Evolutionary conservation across 768 basidiomycete species (phyloP).

Genomic region (Dictyophora rubrovolvata): DNA sequence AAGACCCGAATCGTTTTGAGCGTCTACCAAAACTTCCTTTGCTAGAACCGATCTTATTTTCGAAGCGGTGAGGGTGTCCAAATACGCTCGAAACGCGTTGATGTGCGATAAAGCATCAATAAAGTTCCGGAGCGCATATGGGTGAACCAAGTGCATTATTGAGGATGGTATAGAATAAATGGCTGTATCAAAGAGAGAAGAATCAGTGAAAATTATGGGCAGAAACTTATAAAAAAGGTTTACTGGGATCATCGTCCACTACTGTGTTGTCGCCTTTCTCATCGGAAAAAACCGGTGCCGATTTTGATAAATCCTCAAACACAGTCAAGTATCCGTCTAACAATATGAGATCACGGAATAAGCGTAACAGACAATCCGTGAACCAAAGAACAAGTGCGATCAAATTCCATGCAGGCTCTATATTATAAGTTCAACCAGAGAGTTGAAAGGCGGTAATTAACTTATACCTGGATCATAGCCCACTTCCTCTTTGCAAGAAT

Average conservation of each 20-base stretch:
- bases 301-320: not conserved
- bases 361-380: slow-evolving; percentile 46
- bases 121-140: slow-evolving; percentile 45
- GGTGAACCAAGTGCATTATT: slow-evolving; percentile 48
- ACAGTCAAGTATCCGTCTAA: slow-evolving; percentile 18
- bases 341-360: slow-evolving; percentile 45
- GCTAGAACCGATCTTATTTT: slow-evolving; percentile 58
- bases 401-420: slow-evolving; percentile 69
- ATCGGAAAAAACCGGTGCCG: not conserved
- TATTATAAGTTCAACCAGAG: not conserved
- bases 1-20: slow-evolving; percentile 55
- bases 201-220: not conserved
- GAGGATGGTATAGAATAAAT: not conserved
- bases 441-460: not conserved
- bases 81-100: slow-evolving; percentile 43
- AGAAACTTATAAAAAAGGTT: not conserved
- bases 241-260: not conserved
- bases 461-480: slow-evolving; percentile 52
- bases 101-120: slow-evolving; percentile 43
- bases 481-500: slow-evolving; percentile 51
- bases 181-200: not conserved
- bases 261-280: not conserved
- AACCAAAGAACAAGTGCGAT: slow-evolving; percentile 54
- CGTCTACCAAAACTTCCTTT: slow-evolving; percentile 49
- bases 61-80: slow-evolving; percentile 43